A percentile compares a stretch with the other conserved stretches of the same genome.
These are phyloP conservation scores for Monosporascus sp. DNA, from an alignment of 2,329 filamentous ascomycete species.

Conservation along the genomic window DNA sequence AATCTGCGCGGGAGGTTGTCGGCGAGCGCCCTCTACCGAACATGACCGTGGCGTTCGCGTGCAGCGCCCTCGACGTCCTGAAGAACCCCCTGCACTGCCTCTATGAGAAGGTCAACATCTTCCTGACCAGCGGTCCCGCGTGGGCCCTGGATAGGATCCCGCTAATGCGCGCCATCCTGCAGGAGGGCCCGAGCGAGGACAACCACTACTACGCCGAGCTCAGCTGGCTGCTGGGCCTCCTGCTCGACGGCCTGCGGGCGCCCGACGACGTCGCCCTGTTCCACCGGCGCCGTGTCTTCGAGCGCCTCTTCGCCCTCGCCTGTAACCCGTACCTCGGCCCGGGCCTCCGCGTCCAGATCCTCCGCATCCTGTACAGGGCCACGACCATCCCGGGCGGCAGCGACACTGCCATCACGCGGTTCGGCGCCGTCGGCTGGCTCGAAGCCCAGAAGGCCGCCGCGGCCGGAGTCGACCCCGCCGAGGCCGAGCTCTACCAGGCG, in stretches of 20 bases:
- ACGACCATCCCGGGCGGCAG: constrained; percentile 25
- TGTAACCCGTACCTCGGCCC: constrained; percentile 23
- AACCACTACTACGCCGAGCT: constrained; percentile 27
- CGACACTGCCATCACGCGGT: constrained; percentile 27
- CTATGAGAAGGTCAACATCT: constrained; percentile 81
- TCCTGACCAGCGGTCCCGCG: constrained; percentile 69
- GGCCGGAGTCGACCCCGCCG: constrained; percentile 7
- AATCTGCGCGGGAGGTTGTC: constrained; percentile 59
- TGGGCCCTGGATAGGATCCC: constrained; percentile 74
- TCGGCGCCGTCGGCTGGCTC: constrained; percentile 26
- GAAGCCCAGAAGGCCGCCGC: constrained; percentile 18
- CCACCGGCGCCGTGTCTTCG: constrained; percentile 40
- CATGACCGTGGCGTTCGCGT: constrained; percentile 70
- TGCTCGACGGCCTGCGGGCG: constrained; percentile 24
- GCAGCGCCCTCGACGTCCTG: constrained; percentile 63
- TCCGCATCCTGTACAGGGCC: constrained; percentile 23
- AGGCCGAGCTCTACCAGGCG: constrained; percentile 21
- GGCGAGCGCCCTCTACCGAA: constrained; percentile 60
- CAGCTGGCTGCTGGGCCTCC: constrained; percentile 26
- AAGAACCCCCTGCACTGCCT: constrained; percentile 73
- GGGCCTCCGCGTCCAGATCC: constrained; percentile 20
- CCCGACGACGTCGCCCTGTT: constrained; percentile 24
- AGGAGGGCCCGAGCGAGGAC: constrained; percentile 39
- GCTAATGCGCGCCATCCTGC: constrained; percentile 58
- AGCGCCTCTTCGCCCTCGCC: constrained; percentile 39